Evolutionary conservation across 306 rosid genomes (phyloP).

Genomic region (Ammopiptanthus mongolicus): DNA sequence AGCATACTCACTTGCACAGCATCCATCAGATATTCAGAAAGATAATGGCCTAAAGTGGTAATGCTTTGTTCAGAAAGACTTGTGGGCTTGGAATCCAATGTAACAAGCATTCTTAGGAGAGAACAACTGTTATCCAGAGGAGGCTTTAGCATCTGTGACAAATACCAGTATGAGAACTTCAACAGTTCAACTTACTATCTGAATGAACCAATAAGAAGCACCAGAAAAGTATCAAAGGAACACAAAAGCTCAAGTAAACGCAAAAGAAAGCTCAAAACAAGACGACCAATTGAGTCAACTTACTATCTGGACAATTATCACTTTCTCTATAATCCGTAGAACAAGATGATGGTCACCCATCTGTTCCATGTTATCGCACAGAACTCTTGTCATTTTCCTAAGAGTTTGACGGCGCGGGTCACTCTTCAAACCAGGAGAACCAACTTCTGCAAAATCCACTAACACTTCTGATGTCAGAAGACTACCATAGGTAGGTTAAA

Average conservation of each 20-base stretch:
- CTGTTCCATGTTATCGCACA: constrained; percentile 52
- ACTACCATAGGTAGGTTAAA: constrained; percentile 4
- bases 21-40: constrained; percentile 57
- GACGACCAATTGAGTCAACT: constrained; percentile 25
- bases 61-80: constrained; percentile 53
- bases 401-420: constrained; percentile 27
- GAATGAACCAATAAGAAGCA: background rate
- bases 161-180: constrained; percentile 14
- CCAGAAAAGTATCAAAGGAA: background rate
- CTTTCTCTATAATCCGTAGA: constrained; percentile 49
- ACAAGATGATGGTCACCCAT: constrained; percentile 67
- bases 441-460: constrained; percentile 38
- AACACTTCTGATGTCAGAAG: background rate
- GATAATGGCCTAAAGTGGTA: constrained; percentile 39
- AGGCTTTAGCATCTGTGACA: constrained; percentile 42
- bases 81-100: constrained; percentile 53
- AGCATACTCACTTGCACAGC: constrained; percentile 48
- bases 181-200: no score
- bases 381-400: constrained; percentile 38
- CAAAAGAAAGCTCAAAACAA: background rate
- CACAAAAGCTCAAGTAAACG: background rate
- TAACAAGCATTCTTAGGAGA: constrained; percentile 55
- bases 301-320: constrained; percentile 53
- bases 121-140: constrained; percentile 65
- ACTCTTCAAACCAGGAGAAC: constrained; percentile 33